Conservation (phyloP, 2,329 filamentous ascomycete genomes). For the Myriosclerotinia duriaeana region DNA sequence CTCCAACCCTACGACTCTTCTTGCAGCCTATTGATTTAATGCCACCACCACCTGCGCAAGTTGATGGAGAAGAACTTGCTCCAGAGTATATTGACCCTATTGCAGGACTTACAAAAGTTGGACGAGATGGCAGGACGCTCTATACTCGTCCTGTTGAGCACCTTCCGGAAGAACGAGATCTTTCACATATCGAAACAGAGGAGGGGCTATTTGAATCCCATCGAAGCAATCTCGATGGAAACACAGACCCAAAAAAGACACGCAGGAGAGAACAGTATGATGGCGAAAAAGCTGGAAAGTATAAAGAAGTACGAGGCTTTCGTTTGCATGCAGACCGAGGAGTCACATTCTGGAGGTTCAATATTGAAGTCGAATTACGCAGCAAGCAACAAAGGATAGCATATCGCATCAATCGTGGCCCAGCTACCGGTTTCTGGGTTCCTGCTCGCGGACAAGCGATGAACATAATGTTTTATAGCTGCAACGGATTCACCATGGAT, state of each 20-base stretch:
- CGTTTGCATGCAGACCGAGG: constrained; percentile 82
- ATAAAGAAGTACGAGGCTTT: constrained; percentile 78
- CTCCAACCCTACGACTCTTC: constrained; percentile 82
- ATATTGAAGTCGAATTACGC: constrained; percentile 83
- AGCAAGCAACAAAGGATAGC: constrained; percentile 80
- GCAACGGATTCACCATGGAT: constrained; percentile 88
- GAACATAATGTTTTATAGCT: constrained; percentile 99
- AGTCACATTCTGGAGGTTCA: constrained; percentile 96
- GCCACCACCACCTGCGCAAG: constrained; percentile 70
- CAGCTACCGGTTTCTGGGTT: constrained; percentile 90
- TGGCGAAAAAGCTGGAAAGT: constrained; percentile 78
- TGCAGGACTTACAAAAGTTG: constrained; percentile 82
- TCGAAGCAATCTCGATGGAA: constrained; percentile 53
- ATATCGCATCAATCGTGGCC: constrained; percentile 92
- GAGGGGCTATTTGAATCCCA: constrained; percentile 77
- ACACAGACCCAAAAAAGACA: constrained; percentile 51
- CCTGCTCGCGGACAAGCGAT: constrained; percentile 80
- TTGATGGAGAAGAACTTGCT: constrained; percentile 64
- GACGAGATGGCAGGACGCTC: constrained; percentile 78
- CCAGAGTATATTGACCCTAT: constrained; percentile 87
- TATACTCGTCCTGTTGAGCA: constrained; percentile 90
- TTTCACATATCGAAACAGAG: constrained; percentile 77
- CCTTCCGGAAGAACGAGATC: constrained; percentile 72
- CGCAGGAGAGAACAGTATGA: constrained; percentile 58
- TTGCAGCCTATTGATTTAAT: constrained; percentile 81